A percentile compares a stretch with the other conserved stretches of the same genome.
Evolutionary conservation across 2,329 filamentous ascomycete genomes (phyloP).

Genomic region (Trichoderma sp.): DNA sequence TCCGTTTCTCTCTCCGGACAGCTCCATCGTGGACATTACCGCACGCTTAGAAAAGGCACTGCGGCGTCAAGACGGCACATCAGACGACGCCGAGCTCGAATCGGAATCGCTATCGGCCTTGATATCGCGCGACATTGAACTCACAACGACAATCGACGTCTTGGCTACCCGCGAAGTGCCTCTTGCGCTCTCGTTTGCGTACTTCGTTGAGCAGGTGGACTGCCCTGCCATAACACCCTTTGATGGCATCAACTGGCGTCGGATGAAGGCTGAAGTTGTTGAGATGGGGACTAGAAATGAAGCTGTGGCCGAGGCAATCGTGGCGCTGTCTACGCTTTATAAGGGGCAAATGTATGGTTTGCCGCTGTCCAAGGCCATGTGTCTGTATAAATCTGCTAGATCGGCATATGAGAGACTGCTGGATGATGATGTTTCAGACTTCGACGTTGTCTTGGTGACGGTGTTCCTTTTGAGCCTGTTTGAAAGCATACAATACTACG

Average conservation of each 20-base stretch:
- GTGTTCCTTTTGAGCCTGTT: no score
- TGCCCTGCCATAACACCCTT: constrained; percentile 31
- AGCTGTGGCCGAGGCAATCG: constrained; percentile 23
- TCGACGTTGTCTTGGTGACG: no score
- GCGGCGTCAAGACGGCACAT: not conserved
- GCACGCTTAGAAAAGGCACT: not conserved
- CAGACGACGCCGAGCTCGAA: not conserved
- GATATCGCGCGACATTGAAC: constrained; percentile 34
- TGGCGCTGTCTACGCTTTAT: constrained; percentile 30
- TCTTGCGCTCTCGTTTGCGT: constrained; percentile 24
- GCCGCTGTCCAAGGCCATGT: no score
- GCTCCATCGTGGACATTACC: constrained; percentile 16
- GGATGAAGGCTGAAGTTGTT: constrained; percentile 26
- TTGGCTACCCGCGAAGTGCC: constrained; percentile 25
- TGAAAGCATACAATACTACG: no score
- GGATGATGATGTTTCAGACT: no score
- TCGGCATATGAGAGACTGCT: no score
- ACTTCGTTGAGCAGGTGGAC: constrained; percentile 33
- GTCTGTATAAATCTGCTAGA: no score
- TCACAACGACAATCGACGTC: constrained; percentile 33
- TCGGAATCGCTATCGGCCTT: constrained; percentile 26
- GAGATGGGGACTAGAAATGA: constrained; percentile 16
- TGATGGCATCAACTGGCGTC: constrained; percentile 32
- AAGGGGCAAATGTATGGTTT: constrained; percentile 23
- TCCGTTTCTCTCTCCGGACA: constrained; percentile 10